These are phyloP conservation scores for Solanum hybrid DNA, from an alignment of 305 asterid species.

Conservation along the genomic window DNA sequence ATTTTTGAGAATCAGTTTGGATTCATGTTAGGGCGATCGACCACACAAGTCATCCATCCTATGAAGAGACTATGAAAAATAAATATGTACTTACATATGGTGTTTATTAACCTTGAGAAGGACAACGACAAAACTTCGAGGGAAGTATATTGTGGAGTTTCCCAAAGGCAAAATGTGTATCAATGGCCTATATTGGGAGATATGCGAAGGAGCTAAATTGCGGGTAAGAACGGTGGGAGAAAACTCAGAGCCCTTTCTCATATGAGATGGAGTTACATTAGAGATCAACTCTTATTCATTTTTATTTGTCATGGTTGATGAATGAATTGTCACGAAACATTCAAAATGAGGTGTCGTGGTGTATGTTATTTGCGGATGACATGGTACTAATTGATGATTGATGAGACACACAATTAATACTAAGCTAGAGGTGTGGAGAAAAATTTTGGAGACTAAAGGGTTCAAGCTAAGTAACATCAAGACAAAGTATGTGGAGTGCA, in stretches of 20 bases:
- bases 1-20: neutral
- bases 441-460: neutral
- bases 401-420: neutral
- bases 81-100: neutral
- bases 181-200: neutral
- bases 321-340: neutral
- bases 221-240: neutral
- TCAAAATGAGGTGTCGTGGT: neutral
- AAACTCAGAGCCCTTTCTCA: neutral
- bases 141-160: neutral
- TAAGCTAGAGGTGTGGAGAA: neutral
- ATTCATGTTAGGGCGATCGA: neutral
- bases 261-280: neutral
- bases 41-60: neutral
- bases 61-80: neutral
- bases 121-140: neutral
- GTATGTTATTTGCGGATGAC: neutral
- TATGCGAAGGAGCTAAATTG: neutral
- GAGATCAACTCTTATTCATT: neutral
- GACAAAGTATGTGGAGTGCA: too few relatives aligned
- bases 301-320: neutral
- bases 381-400: neutral
- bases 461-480: neutral
- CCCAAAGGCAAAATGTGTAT: neutral
- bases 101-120: neutral